Base-by-base conservation (phyloP, 176 grass and related monocot species). In the Ananas comosus region DNA sequence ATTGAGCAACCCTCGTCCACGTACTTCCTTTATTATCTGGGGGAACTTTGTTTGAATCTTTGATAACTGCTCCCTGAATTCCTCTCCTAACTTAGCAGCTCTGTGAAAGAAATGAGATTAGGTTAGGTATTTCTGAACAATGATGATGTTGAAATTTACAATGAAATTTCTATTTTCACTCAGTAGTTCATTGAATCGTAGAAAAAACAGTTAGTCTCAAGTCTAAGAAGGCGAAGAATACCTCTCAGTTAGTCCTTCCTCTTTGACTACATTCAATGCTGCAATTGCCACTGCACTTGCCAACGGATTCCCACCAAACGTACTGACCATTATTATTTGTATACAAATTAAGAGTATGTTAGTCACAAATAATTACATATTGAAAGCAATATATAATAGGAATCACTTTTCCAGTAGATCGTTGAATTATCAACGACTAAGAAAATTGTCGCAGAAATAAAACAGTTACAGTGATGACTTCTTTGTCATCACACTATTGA, bases 241-340 rank as follows among this genome's bases (percentile, higher is more conserved):
- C 94, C 94, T 97, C 68, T 92, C 82, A 81, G 85, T 72, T 67
- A 97, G 80, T 65, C 66, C 86, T 90, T 97, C 94, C 53, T 92
- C 94, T 77, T 61, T 92, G 72, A 97, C 72, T 11, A 92, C 82
- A 74, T 97, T 74, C 54, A 97, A 77, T 73, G 94, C 91, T 49
- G 94, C 89, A 53, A 97, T 68, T 50, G 86, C 94, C 19, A 97
- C 94, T 42, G 94, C 86, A 81, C 94, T 97, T 80, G 89, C 86
- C 72, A 97, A 78, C 6, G 94, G 94, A 66, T 97, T 97, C 51
- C 94, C 94, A 74, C 94, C 94, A 80, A 97, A 97, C 63, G 94
- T 92, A 83, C 94, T 97, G 82, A 17, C 29, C 70, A 65, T 67
- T 47, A 71, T 76, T 50, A 87, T 80, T 47, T 23, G 73, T 74